phyloP scores from a whole-genome alignment of 108 stramenopile species.

The Cyclotella kingstonii region DNA sequence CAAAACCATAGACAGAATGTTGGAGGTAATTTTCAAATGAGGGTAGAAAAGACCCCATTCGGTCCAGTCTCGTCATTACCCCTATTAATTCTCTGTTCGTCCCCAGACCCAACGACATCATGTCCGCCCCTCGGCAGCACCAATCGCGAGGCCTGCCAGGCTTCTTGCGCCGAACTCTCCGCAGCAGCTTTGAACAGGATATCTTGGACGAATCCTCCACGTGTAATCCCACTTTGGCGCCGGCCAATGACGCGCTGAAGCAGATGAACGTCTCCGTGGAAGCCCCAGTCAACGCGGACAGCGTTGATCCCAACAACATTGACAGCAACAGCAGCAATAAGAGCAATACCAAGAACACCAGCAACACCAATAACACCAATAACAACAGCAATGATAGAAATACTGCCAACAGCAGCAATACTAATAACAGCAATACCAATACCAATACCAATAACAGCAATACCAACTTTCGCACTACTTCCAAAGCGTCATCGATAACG shows the following conservation, averaged over 20 bases:
- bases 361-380: conserved; percentile 45
- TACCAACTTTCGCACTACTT: no score
- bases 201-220: conserved; percentile 13
- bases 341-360: conserved; percentile 41
- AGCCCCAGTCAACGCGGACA: neutral
- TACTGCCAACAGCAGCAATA: neutral
- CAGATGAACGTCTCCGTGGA: neutral
- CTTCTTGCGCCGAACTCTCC: conserved; percentile 72
- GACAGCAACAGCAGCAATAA: neutral
- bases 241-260: neutral
- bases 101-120: neutral
- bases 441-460: conserved; percentile 2
- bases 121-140: conserved; percentile 10
- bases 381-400: neutral
- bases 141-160: conserved; percentile 62
- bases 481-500: no score
- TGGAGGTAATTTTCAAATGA: no score
- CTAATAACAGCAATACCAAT: neutral
- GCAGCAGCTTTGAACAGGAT: conserved; percentile 51
- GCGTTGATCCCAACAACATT: neutral
- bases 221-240: neutral
- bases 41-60: no score
- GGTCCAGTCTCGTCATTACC: no score
- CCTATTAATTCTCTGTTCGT: no score
- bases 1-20: no score